These are phyloP conservation scores for Penicillium psychrosexuale DNA, from an alignment of 2,329 filamentous ascomycete species.

Conservation along the genomic window DNA sequence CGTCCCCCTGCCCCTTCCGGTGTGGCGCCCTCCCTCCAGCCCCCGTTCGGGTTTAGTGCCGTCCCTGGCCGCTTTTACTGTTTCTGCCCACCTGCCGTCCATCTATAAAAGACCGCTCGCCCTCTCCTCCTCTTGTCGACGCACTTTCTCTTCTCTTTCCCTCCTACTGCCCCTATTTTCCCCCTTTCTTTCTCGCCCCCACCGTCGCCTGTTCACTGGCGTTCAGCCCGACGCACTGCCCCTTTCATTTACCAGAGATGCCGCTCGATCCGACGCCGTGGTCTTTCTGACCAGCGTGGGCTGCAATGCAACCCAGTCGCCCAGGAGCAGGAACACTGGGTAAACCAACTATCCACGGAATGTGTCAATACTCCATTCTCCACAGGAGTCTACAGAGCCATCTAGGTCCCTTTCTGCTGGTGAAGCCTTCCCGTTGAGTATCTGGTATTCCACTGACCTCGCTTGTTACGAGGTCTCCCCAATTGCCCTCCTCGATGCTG, in stretches of 20 bases:
- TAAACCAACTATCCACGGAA: background rate
- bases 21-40: slow-evolving; percentile 6
- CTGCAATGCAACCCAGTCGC: background rate
- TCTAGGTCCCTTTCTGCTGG: slow-evolving; percentile 5
- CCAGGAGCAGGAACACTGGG: background rate
- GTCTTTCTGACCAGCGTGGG: background rate
- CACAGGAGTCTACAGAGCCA: slow-evolving; percentile 2
- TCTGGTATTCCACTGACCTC: background rate
- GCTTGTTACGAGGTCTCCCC: slow-evolving; percentile 1
- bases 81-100: no score
- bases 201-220: slow-evolving; percentile 4
- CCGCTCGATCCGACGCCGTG: slow-evolving; percentile 2
- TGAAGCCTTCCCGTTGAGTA: background rate
- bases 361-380: background rate
- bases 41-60: slow-evolving; percentile 22
- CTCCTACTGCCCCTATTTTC: no score
- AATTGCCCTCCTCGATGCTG: background rate
- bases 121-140: no score
- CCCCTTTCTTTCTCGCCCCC: slow-evolving; percentile 3
- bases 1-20: slow-evolving; percentile 15
- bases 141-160: no score
- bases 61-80: slow-evolving; percentile 22
- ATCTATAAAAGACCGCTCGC: no score
- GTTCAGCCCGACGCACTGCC: slow-evolving; percentile 11
- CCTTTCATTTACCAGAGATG: slow-evolving; percentile 11